Conservation (phyloP, 2,329 filamentous ascomycete genomes). For the Ilyonectria mors-panacis region DNA sequence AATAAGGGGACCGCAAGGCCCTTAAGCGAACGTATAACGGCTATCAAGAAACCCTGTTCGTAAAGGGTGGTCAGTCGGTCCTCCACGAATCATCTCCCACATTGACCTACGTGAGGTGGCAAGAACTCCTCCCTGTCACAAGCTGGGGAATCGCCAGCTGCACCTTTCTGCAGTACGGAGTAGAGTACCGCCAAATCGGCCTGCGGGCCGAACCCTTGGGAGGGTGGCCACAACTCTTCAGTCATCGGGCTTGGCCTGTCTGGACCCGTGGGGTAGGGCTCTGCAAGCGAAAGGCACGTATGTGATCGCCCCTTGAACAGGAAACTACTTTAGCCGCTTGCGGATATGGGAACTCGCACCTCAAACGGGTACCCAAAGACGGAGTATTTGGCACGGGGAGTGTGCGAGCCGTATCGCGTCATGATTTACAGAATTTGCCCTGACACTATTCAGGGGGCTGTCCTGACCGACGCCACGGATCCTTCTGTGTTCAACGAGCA, state of each 20-base stretch:
- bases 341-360: neutral
- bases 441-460: neutral
- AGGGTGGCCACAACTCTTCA: conserved; percentile 4
- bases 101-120: conserved; percentile 5
- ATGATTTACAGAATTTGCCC: neutral
- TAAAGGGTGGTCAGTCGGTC: conserved; percentile 8
- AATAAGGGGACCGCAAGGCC: conserved; percentile 11
- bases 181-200: neutral
- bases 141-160: conserved; percentile 4
- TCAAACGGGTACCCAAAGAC: neutral
- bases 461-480: neutral
- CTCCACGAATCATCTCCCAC: conserved; percentile 15
- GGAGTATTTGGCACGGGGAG: neutral
- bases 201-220: conserved; percentile 13
- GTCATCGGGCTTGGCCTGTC: neutral
- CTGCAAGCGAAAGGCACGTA: conserved; percentile 1
- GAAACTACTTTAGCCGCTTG: neutral
- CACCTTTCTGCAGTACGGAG: neutral
- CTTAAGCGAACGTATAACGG: conserved; percentile 26
- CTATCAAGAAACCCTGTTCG: conserved; percentile 8
- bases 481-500: neutral
- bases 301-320: neutral
- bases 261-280: neutral
- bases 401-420: neutral
- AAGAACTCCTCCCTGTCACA: conserved; percentile 5